Evolutionary conservation across 2,329 filamentous ascomycete species (phyloP).

Genomic region (Talaromyces marneffei): DNA sequence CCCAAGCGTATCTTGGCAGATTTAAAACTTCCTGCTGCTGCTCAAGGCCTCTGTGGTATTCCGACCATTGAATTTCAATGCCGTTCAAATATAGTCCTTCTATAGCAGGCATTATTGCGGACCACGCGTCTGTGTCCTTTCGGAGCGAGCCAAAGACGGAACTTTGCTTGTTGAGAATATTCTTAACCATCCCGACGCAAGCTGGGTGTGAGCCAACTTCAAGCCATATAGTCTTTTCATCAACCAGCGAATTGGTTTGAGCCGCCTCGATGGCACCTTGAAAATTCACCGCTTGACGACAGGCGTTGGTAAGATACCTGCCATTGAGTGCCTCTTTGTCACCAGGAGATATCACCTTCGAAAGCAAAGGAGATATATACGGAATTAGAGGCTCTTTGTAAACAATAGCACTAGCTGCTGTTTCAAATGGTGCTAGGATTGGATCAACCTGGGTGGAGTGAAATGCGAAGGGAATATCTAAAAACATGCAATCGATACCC

Average conservation of each 20-base stretch:
- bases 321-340: slow-evolving; percentile 36
- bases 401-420: slow-evolving; percentile 29
- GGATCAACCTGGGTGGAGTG: slow-evolving; percentile 33
- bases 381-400: slow-evolving; percentile 38
- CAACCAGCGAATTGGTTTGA: not conserved
- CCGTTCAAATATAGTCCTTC: not conserved
- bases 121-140: not conserved
- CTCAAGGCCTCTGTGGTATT: slow-evolving; percentile 56
- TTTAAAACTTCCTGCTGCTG: slow-evolving; percentile 12
- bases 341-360: slow-evolving; percentile 30
- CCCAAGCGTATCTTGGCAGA: slow-evolving; percentile 62
- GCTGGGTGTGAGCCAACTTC: not conserved
- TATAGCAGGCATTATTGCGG: not conserved
- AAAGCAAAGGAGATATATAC: slow-evolving; percentile 42
- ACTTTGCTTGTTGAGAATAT: not conserved
- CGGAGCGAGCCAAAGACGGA: not conserved
- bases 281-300: slow-evolving; percentile 62
- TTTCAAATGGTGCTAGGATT: slow-evolving; percentile 34
- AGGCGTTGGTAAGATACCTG: slow-evolving; percentile 59
- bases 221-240: not conserved
- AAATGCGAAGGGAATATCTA: slow-evolving; percentile 43
- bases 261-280: slow-evolving; percentile 4
- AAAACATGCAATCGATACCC: slow-evolving; percentile 29
- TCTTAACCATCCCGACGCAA: not conserved
- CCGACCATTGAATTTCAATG: slow-evolving; percentile 58